Evolutionary conservation across 129 eudicot species (phyloP).

Genomic region (Escallonia rubra): DNA sequence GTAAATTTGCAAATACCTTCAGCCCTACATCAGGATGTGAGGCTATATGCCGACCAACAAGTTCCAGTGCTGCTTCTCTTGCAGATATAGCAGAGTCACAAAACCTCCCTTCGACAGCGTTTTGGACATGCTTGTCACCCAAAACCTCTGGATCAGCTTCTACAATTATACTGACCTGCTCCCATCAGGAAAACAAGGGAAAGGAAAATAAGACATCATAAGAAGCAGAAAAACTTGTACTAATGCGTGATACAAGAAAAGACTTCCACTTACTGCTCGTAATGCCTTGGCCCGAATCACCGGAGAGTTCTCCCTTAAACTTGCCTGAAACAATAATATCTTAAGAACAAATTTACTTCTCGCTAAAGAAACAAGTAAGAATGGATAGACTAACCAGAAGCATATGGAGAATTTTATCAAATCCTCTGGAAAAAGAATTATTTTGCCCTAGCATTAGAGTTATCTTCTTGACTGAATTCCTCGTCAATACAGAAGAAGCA

Average conservation of each 20-base stretch:
- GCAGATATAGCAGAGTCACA: conserved; percentile 94
- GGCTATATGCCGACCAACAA: conserved; percentile 95
- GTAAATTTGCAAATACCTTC: conserved; percentile 44
- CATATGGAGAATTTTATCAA: conserved; percentile 86
- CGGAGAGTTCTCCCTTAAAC: conserved; percentile 90
- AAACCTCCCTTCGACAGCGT: conserved; percentile 99
- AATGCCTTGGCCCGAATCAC: conserved; percentile 96
- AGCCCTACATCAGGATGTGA: conserved; percentile 98
- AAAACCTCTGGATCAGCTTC: conserved; percentile 99
- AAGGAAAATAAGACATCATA: conserved; percentile 15
- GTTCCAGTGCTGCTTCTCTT: conserved; percentile 97
- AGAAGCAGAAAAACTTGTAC: not conserved
- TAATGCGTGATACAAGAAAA: conserved; percentile 11
- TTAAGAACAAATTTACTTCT: not conserved
- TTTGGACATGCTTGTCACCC: conserved; percentile 81
- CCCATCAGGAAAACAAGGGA: conserved; percentile 7
- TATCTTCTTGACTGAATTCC: conserved; percentile 67
- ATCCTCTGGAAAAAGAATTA: conserved; percentile 89
- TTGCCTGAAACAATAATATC: conserved; percentile 50
- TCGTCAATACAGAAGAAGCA: conserved; percentile 53
- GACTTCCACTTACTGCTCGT: conserved; percentile 75
- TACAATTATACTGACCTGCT: conserved; percentile 93
- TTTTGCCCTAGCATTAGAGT: conserved; percentile 77
- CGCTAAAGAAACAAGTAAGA: conserved; percentile 11
- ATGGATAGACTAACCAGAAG: conserved; percentile 63